Conservation (phyloP, 208 protist species). For the Crithidia expoeki region DNA sequence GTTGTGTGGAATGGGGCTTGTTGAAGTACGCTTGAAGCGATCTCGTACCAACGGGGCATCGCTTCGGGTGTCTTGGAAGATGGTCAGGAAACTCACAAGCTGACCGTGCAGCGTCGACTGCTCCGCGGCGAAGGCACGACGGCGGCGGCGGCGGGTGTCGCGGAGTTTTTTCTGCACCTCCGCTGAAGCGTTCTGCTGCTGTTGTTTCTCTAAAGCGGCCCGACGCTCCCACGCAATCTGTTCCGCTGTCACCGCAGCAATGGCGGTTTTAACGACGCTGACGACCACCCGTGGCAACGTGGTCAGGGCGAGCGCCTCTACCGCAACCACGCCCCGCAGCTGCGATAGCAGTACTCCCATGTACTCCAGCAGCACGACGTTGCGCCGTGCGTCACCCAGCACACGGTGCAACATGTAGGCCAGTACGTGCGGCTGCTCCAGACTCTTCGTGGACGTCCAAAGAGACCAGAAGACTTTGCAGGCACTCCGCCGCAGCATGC, state of each 20-base stretch:
- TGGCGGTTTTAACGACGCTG: conserved; percentile 15
- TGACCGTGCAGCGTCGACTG: conserved; percentile 34
- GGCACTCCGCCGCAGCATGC: conserved; percentile 40
- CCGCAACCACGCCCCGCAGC: conserved; percentile 29
- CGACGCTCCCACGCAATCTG: conserved; percentile 22
- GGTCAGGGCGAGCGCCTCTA: conserved; percentile 45
- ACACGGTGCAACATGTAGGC: conserved; percentile 54
- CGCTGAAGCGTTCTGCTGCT: not conserved
- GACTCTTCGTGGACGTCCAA: conserved; percentile 23
- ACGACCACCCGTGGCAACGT: conserved; percentile 37
- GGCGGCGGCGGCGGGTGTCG: conserved; percentile 18
- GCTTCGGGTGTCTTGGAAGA: conserved; percentile 30
- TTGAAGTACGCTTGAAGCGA: conserved; percentile 8
- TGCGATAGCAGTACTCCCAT: conserved; percentile 72
- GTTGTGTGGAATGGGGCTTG: conserved; percentile 15
- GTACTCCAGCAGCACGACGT: conserved; percentile 68
- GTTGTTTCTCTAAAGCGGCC: not conserved
- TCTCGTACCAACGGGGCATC: conserved; percentile 28
- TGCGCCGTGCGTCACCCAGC: conserved; percentile 39
- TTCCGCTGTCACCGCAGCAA: conserved; percentile 25
- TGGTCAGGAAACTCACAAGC: conserved; percentile 29
- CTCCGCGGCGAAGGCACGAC: conserved; percentile 18
- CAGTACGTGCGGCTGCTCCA: conserved; percentile 33
- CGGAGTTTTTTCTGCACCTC: conserved; percentile 5
- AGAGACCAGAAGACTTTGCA: conserved; percentile 62